These are phyloP conservation scores for Vigna nakashimae DNA, from an alignment of 306 rosid genomes.

Conservation along the genomic window DNA sequence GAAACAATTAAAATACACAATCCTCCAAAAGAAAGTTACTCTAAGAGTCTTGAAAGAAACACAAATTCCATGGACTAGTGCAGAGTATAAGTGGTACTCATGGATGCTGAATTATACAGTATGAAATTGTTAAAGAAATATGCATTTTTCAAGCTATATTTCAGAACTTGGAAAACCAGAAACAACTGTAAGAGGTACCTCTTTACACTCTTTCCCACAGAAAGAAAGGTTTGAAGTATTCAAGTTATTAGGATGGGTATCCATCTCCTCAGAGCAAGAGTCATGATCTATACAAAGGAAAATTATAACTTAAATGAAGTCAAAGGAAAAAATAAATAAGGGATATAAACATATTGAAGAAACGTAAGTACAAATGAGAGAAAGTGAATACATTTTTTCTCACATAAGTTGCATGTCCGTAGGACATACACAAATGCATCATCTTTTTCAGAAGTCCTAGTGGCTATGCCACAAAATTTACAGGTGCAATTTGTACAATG, in stretches of 20 bases:
- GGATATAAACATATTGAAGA: constrained; percentile 20
- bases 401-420: constrained; percentile 64
- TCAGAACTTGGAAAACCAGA: neutral
- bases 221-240: constrained; percentile 48
- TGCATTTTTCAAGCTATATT: constrained; percentile 19
- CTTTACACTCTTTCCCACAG: constrained; percentile 83
- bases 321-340: constrained; percentile 1
- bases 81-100: constrained; percentile 30
- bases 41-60: constrained; percentile 20
- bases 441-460: constrained; percentile 49
- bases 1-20: neutral
- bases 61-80: neutral
- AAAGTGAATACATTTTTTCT: constrained; percentile 73
- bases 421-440: constrained; percentile 45
- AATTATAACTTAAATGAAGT: constrained; percentile 35
- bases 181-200: constrained; percentile 55
- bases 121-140: constrained; percentile 42
- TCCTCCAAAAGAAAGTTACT: neutral
- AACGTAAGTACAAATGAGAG: constrained; percentile 34
- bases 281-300: constrained; percentile 63
- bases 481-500: constrained; percentile 90
- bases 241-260: constrained; percentile 46
- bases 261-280: constrained; percentile 60
- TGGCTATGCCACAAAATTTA: constrained; percentile 74
- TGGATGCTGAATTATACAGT: neutral